Conservation (phyloP, 768 basidiomycete genomes). For the Lanmaoa pseudosensibilis region DNA sequence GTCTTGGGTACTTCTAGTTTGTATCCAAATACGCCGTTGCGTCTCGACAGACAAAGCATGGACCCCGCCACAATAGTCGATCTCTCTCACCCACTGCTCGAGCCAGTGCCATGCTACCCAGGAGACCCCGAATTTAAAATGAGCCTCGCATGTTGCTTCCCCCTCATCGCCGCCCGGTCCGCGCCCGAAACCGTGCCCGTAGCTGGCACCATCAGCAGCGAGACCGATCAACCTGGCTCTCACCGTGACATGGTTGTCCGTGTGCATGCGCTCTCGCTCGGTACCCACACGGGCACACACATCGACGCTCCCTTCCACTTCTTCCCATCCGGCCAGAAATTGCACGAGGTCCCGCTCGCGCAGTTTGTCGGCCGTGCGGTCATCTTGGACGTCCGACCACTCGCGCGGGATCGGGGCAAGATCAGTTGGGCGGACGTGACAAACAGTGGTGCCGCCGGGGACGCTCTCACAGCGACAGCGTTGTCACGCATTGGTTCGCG, state of each 20-base stretch:
- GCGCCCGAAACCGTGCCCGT: too few relatives aligned
- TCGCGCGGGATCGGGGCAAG: slow-evolving; percentile 40
- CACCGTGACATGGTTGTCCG: slow-evolving; percentile 22
- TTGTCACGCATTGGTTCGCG: slow-evolving; percentile 25
- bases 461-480: background rate
- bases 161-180: too few relatives aligned
- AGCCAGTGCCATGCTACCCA: too few relatives aligned
- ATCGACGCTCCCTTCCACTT: slow-evolving; percentile 80
- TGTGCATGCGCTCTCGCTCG: slow-evolving; percentile 45
- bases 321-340: slow-evolving; percentile 51
- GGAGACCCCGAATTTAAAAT: too few relatives aligned
- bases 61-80: background rate
- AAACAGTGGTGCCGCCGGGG: background rate
- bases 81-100: too few relatives aligned
- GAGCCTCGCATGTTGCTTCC: too few relatives aligned
- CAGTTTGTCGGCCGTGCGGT: slow-evolving; percentile 55
- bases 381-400: slow-evolving; percentile 52
- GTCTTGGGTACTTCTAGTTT: background rate
- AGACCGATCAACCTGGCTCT: background rate
- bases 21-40: background rate
- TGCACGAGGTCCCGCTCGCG: slow-evolving; percentile 57
- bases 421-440: slow-evolving; percentile 52
- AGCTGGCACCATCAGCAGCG: too few relatives aligned
- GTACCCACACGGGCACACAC: slow-evolving; percentile 78
- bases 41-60: background rate